A percentile compares a stretch with the other conserved stretches of the same genome.
These are phyloP conservation scores for Protea cynaroides DNA, from an alignment of 164 flowering plant species.

Conservation along the genomic window DNA sequence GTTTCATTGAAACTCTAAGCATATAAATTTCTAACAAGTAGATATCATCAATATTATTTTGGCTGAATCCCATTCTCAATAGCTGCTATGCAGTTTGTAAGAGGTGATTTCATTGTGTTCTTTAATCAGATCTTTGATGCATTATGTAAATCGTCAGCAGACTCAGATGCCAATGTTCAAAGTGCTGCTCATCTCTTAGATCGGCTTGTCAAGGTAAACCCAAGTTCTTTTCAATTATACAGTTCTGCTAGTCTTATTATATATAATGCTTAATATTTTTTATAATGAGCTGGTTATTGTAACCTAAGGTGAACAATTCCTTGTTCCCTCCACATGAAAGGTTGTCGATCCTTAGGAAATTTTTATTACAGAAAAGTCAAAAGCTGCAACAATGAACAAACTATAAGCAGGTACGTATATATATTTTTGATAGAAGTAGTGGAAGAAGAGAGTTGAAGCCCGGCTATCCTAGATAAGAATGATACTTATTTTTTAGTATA, in stretches of 20 bases:
- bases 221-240: background rate
- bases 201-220: constrained; percentile 82
- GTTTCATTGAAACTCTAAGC: no score
- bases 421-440: no score
- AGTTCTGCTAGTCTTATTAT: background rate
- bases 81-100: constrained; percentile 67
- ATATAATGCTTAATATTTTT: constrained; percentile 1
- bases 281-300: constrained; percentile 84
- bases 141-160: constrained; percentile 91
- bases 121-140: constrained; percentile 97
- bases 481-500: no score
- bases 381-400: no score
- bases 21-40: no score
- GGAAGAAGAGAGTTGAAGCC: no score
- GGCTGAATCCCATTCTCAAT: background rate
- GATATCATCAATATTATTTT: no score
- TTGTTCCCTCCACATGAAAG: no score
- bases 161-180: constrained; percentile 95
- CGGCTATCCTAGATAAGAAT: no score
- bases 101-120: constrained; percentile 93
- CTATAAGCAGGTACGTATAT: no score
- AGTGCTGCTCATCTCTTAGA: constrained; percentile 99
- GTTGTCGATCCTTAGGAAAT: no score
- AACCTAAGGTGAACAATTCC: constrained; percentile 94
- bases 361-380: no score